phyloP scores from a whole-genome alignment of 2,329 filamentous ascomycete species.

The Claviceps monticola region DNA sequence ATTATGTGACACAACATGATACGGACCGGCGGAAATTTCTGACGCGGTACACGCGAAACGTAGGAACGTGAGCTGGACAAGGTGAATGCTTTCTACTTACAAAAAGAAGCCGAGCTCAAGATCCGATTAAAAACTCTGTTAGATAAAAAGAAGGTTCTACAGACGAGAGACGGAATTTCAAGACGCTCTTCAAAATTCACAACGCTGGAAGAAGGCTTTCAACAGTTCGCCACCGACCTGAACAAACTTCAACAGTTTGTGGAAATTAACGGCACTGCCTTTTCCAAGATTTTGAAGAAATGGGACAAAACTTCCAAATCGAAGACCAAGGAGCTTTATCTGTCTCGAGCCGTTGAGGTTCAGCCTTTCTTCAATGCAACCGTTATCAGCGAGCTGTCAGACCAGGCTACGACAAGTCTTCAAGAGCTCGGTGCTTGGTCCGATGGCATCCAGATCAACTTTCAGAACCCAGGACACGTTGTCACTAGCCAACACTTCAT shows the following conservation, averaged over 20 bases:
- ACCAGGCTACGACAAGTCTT: conserved; percentile 90
- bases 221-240: conserved; percentile 90
- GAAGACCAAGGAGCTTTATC: conserved; percentile 92
- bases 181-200: conserved; percentile 88
- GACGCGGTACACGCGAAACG: background rate
- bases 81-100: conserved; percentile 93
- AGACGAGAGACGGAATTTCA: conserved; percentile 66
- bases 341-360: conserved; percentile 90
- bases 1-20: background rate
- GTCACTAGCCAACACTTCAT: conserved; percentile 52
- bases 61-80: conserved; percentile 97
- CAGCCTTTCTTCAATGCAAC: conserved; percentile 97
- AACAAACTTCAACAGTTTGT: conserved; percentile 99
- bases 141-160: conserved; percentile 87
- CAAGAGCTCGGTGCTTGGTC: conserved; percentile 94
- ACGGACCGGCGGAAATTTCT: background rate
- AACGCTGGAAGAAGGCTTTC: conserved; percentile 88
- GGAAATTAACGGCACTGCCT: conserved; percentile 92
- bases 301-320: conserved; percentile 99
- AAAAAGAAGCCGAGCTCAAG: conserved; percentile 98
- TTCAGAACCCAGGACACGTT: conserved; percentile 50
- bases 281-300: conserved; percentile 98
- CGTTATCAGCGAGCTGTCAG: conserved; percentile 90
- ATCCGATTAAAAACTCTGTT: conserved; percentile 81
- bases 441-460: conserved; percentile 86